Base-by-base conservation (phyloP, 2,329 filamentous ascomycete genomes). In the Fusarium domesticum region DNA sequence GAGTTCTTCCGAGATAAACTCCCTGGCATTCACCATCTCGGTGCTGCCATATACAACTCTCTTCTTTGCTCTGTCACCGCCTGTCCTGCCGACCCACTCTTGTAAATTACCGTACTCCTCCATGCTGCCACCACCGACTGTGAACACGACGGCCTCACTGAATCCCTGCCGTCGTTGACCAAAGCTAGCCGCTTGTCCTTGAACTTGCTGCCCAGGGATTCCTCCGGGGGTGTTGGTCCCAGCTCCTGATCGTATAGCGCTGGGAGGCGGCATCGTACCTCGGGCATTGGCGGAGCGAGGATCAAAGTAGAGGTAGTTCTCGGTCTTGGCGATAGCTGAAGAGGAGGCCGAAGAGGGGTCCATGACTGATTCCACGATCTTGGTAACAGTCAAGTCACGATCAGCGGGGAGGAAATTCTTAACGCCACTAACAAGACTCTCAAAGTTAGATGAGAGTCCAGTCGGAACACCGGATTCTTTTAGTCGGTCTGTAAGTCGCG, bases 371-470 rank as follows among this genome's bases (percentile, higher is more conserved):
- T 98, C 93, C 32, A 93, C 92, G 63, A 98, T 96, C 70, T 97
- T 97, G 44, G 95, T 98, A 41, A 98, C 81, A 0, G 93, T 97
- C 8, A 97, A 79, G 63, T 98, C 95, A 59, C 91, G 89, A 70
- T 98, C 95, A 12, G 83, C 89, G 0, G 95, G 93, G n/a, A 98
- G 73, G 70, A 98, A 95, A 69, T 96, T 97, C 71, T 97, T 98
- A 62, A 98, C 92, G 34, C 92, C 92, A 6, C 89, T 92, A 50
- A 97, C 91, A 34, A 98, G 80, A 20, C 87, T 92, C 66, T 97
- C 93, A 61, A 98, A 89, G 65, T 97, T 97, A 42, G 83, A 83
- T 2, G 78, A 78, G 8, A 83, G 69, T 46, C 75, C 77, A 6
- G 78, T 77, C 1, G 92, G 82, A 15, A 95, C 89, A 23, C 81